Base-by-base conservation (phyloP, 306 rosid genomes). In the Lathyrus oleraceus region DNA sequence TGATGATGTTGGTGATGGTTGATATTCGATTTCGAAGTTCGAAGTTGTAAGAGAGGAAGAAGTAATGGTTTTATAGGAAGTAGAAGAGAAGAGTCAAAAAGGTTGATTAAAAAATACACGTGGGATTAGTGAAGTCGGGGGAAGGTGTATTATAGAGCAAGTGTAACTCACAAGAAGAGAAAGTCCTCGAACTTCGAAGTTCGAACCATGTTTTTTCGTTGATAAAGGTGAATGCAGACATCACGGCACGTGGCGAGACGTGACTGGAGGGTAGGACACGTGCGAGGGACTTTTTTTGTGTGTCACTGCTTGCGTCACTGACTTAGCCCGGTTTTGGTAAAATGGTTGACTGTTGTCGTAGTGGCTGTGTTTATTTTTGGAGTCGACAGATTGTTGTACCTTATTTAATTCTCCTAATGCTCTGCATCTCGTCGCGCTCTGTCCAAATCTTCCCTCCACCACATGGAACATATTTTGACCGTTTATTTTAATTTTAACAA, bases 221-320 rank as follows among this genome's bases (percentile, higher is more conserved):
- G 21, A 19, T 6, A 30, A 27, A 3, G 47, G 39, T 11, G 72
- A 63, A 52, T 52, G 84, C 77, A 49, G 81, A 61, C 28, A 25
- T 25, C 28, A 3, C 77, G 13, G 30, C 76, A 77, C 83, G 85
- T 63, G 90, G 62, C 44, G 8, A 0, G 6, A 0, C 3, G 0
- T 78, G 5, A 82, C 0, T 81, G 65, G 75, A 4, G 0, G 16
- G 1, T 3, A 0, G 0, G 10, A 14, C 74, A 70, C 72, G 59
- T 61, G 71, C 10, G 48, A 6, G 25, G 21, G 73, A 1, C 54
- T 27, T 21, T 0, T 9, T 15, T 0, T 10, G 2, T 0, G 53
- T 79, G 97, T 91, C 97, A 91, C 4, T 61, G 96, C 93, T 81
- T 83, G 12, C 93, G 88, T 91, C 91, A 89, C 69, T 66, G 16